Evolutionary conservation across 2,329 filamentous ascomycete species (phyloP).

Genomic region (Byssoonygena ceratinophila): DNA sequence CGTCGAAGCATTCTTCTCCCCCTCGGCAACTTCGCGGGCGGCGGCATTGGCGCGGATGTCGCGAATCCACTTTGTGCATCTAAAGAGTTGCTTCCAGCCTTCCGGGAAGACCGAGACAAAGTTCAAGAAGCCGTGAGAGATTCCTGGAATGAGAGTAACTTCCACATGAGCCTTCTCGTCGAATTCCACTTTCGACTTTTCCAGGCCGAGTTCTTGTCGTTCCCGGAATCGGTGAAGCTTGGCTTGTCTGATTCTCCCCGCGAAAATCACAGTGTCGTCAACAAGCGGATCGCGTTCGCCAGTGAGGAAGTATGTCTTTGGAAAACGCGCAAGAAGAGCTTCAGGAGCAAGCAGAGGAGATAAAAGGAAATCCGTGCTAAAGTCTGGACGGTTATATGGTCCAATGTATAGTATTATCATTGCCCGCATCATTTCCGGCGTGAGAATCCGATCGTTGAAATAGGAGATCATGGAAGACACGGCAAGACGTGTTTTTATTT

Average conservation of each 20-base stretch:
- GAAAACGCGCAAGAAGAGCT: conserved; percentile 69
- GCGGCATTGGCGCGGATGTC: conserved; percentile 49
- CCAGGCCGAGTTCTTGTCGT: conserved; percentile 46
- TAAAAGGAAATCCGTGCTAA: conserved; percentile 79
- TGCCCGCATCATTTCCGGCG: conserved; percentile 95
- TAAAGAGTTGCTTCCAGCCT: conserved; percentile 76
- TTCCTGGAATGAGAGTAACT: conserved; percentile 73
- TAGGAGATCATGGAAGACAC: conserved; percentile 98
- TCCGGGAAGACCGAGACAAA: conserved; percentile 82
- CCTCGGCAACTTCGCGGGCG: conserved; percentile 34
- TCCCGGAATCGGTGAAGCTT: conserved; percentile 51
- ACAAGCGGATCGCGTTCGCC: conserved; percentile 92
- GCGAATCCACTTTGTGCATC: conserved; percentile 70
- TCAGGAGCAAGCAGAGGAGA: conserved; percentile 86
- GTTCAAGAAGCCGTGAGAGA: conserved; percentile 88
- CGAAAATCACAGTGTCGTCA: conserved; percentile 94
- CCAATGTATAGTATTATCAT: conserved; percentile 99
- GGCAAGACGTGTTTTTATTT: conserved; percentile 71
- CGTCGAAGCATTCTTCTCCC: conserved; percentile 21
- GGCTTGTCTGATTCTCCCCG: conserved; percentile 72
- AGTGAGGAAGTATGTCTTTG: conserved; percentile 86
- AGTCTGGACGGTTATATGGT: conserved; percentile 84
- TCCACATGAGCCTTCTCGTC: conserved; percentile 67
- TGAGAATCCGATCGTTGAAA: conserved; percentile 88
- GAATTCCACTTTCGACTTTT: conserved; percentile 48